Evolutionary conservation across 192 early-diverging fungal species (phyloP).

Genomic region (Coemansia sp.): DNA sequence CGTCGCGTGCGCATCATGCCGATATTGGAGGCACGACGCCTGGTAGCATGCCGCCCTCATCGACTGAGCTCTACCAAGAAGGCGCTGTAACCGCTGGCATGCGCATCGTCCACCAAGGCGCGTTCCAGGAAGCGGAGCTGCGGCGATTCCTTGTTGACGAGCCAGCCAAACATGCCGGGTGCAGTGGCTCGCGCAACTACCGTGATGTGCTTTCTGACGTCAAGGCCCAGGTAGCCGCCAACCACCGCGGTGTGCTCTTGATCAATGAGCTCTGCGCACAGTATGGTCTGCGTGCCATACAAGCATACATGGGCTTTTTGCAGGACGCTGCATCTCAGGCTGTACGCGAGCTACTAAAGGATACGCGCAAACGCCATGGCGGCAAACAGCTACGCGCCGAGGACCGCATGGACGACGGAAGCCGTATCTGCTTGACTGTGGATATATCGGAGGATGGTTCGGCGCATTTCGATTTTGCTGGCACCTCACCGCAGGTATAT

Average conservation of each 20-base stretch:
- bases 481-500: slow-evolving; percentile 84
- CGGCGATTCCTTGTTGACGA: slow-evolving; percentile 69
- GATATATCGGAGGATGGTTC: slow-evolving; percentile 72
- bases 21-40: slow-evolving; percentile 90
- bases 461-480: slow-evolving; percentile 90
- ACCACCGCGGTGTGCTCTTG: slow-evolving; percentile 86
- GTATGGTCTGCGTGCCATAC: slow-evolving; percentile 81
- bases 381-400: slow-evolving; percentile 41
- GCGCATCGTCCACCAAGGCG: slow-evolving; percentile 77
- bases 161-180: slow-evolving; percentile 79
- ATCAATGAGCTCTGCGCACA: slow-evolving; percentile 77
- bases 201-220: slow-evolving; percentile 91
- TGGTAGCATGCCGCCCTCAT: slow-evolving; percentile 90
- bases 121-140: slow-evolving; percentile 85
- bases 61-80: slow-evolving; percentile 89
- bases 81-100: slow-evolving; percentile 88
- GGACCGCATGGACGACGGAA: slow-evolving; percentile 95
- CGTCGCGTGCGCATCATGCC: slow-evolving; percentile 88
- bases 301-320: slow-evolving; percentile 94
- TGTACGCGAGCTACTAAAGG: slow-evolving; percentile 72
- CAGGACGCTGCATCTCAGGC: slow-evolving; percentile 84
- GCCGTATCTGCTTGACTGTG: slow-evolving; percentile 69
- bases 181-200: slow-evolving; percentile 83
- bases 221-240: slow-evolving; percentile 97
- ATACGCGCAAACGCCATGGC: slow-evolving; percentile 47